phyloP scores from a whole-genome alignment of 208 protist genomes.

The Trichomonas vaginalis region DNA sequence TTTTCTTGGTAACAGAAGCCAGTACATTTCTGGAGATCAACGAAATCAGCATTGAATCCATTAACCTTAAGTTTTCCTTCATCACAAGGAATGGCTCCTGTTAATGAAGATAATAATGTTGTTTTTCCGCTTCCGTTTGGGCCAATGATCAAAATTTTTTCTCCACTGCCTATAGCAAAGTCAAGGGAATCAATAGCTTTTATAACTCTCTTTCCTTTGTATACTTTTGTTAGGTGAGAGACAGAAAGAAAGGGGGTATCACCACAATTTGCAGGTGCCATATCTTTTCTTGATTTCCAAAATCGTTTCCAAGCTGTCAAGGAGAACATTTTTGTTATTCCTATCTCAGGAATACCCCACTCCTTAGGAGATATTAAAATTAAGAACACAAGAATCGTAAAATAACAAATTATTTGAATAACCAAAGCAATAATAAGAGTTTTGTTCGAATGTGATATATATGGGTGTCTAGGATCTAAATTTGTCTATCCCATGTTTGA shows the following conservation, averaged over 20 bases:
- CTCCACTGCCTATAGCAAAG: background rate
- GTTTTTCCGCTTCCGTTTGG: background rate
- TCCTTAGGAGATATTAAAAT: background rate
- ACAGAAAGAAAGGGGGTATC: background rate
- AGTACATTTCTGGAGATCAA: background rate
- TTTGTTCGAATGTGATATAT: too few relatives aligned
- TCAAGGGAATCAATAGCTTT: background rate
- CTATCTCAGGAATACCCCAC: background rate
- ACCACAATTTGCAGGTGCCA: background rate
- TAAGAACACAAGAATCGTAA: background rate
- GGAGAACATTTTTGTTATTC: background rate
- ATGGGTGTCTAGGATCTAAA: too few relatives aligned
- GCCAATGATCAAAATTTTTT: background rate
- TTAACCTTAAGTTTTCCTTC: background rate
- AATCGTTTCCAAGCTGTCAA: background rate
- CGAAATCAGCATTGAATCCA: background rate
- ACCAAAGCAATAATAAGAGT: background rate
- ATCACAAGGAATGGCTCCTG: background rate
- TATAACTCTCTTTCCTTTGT: background rate
- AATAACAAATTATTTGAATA: background rate
- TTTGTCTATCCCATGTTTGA: too few relatives aligned
- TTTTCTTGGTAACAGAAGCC: background rate
- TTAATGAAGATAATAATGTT: background rate
- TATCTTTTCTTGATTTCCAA: background rate
- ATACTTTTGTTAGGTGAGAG: background rate